phyloP scores from a whole-genome alignment of 192 early-diverging fungal species.

The Coemansia sp. region DNA sequence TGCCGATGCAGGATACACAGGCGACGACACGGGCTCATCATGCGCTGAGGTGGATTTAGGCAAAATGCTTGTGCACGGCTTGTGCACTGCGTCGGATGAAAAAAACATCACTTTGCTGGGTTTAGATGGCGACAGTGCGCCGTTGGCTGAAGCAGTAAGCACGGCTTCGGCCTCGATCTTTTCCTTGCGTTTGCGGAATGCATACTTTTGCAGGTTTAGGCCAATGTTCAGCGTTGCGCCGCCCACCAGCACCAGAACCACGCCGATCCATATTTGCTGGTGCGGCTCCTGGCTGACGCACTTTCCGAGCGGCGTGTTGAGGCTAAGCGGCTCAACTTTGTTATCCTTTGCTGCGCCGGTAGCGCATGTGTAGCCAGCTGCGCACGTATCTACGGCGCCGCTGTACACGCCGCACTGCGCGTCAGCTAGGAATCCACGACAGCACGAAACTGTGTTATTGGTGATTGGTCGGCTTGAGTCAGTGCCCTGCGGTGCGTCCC shows the following conservation, averaged over 20 bases:
- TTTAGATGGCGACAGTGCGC: neutral
- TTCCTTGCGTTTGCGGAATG: constrained; percentile 64
- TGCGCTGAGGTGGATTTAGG: neutral
- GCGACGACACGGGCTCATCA: neutral
- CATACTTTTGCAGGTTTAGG: constrained; percentile 80
- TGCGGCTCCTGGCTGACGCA: constrained; percentile 53
- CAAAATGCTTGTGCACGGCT: too few species aligned
- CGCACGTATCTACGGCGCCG: constrained; percentile 54
- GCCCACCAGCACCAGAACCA: constrained; percentile 66
- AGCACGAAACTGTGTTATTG: constrained; percentile 49
- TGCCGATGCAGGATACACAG: neutral
- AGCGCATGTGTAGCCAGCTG: constrained; percentile 35
- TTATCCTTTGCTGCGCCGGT: constrained; percentile 1
- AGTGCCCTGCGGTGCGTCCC: constrained; percentile 22
- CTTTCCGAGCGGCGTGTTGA: constrained; percentile 29
- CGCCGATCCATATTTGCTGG: constrained; percentile 68
- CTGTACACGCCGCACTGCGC: constrained; percentile 52
- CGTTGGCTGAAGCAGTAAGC: neutral
- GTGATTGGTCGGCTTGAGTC: constrained; percentile 20
- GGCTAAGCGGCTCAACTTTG: neutral
- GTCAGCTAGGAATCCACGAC: constrained; percentile 47
- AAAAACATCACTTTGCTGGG: constrained; percentile 18
- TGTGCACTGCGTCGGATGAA: constrained; percentile 11
- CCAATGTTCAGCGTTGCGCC: constrained; percentile 71
- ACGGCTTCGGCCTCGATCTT: constrained; percentile 11